A percentile compares a stretch with the other conserved stretches of the same genome.
Conservation (phyloP, 768 basidiomycete species). For the Phlebiopsis flavidoalba region DNA sequence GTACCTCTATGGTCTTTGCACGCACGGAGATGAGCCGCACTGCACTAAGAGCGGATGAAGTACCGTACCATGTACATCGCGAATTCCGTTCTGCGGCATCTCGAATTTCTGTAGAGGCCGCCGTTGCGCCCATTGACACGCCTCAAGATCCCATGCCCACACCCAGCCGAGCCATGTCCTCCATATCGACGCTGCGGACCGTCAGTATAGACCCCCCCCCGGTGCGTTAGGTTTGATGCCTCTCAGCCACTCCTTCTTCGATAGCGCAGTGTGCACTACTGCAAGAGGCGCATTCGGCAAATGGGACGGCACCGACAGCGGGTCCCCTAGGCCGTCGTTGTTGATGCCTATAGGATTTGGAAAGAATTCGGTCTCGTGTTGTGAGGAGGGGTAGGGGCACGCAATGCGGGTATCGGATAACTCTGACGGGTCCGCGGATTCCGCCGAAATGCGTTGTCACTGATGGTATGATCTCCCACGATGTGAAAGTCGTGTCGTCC, state of each 20-base stretch:
- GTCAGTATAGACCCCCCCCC: too few species aligned
- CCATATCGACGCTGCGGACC: conserved; percentile 95
- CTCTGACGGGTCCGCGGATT: conserved; percentile 92
- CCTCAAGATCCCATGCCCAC: conserved; percentile 78
- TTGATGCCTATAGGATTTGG: conserved; percentile 83
- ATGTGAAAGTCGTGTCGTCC: conserved; percentile 74
- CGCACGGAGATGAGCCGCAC: conserved; percentile 65
- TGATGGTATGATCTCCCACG: conserved; percentile 83
- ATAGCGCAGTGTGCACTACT: conserved; percentile 71
- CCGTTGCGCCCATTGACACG: conserved; percentile 87
- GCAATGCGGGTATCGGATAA: too few species aligned
- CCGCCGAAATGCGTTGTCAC: conserved; percentile 97
- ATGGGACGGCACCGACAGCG: conserved; percentile 75
- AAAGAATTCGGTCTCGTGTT: conserved; percentile 75
- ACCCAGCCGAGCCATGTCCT: conserved; percentile 83
- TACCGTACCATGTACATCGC: conserved; percentile 91
- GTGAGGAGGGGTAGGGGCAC: conserved; percentile 85
- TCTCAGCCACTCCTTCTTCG: conserved; percentile 48
- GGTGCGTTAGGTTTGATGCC: conserved; percentile 63
- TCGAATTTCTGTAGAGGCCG: conserved; percentile 74
- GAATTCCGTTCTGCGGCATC: conserved; percentile 99
- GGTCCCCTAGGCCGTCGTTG: conserved; percentile 97
- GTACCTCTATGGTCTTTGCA: conserved; percentile 59
- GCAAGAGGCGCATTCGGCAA: conserved; percentile 80
- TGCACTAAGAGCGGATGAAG: conserved; percentile 71